Percentiles rank a stretch among this genome's conserved stretches.
phyloP scores from a whole-genome alignment of 2,329 filamentous ascomycete species.

The Periconia macrospinosa region DNA sequence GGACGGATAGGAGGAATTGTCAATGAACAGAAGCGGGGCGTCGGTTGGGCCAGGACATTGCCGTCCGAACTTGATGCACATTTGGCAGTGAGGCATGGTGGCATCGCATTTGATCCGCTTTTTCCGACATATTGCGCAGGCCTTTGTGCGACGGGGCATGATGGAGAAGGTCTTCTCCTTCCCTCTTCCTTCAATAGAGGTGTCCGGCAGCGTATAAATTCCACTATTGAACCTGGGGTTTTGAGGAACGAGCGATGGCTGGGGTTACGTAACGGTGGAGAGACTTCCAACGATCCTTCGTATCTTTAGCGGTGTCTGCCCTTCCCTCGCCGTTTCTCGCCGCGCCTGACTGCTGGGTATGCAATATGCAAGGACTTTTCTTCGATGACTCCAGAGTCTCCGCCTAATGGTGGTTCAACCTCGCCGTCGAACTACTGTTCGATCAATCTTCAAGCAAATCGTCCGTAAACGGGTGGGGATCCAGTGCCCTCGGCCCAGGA shows the following conservation, averaged over 20 bases:
- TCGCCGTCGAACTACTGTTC: not conserved
- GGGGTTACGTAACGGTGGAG: not conserved
- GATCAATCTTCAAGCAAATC: not conserved
- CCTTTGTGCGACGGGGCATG: constrained; percentile 21
- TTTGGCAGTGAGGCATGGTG: constrained; percentile 20
- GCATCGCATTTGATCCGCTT: constrained; percentile 30
- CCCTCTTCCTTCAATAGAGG: not conserved
- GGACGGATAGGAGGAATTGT: constrained; percentile 7
- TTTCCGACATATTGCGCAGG: constrained; percentile 22
- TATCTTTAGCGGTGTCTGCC: not conserved
- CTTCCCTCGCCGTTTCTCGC: not conserved
- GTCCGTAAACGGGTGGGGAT: no score
- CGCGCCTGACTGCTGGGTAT: not conserved
- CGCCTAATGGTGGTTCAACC: not conserved
- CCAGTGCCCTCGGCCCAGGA: no score
- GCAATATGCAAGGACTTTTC: not conserved
- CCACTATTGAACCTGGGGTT: not conserved
- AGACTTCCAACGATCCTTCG: not conserved
- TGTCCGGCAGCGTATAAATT: not conserved
- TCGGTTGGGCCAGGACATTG: constrained; percentile 22
- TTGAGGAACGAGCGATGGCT: not conserved
- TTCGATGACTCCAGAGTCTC: not conserved
- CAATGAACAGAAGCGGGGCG: constrained; percentile 10
- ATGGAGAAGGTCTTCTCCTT: not conserved
- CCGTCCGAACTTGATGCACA: constrained; percentile 17